Evolutionary conservation across 805 yeast genomes (phyloP).

Genomic region (Kodamaea kaohsiungensis): DNA sequence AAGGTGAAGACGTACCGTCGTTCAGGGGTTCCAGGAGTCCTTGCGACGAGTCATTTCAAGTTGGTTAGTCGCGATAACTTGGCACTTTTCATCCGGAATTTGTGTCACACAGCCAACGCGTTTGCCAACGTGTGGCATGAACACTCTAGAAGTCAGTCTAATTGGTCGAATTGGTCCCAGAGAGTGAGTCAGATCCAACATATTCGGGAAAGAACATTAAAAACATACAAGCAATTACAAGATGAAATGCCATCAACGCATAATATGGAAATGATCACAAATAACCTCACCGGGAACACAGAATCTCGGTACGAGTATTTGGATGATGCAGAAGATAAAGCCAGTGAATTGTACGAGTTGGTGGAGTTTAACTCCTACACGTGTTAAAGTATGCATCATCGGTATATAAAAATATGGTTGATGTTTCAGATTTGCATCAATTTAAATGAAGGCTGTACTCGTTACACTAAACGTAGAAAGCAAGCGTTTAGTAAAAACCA

Average conservation of each 20-base stretch:
- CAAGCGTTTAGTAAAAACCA: too few species aligned
- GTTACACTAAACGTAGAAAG: too few species aligned
- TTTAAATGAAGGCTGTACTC: too few species aligned
- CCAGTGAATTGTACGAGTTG: constrained; percentile 21
- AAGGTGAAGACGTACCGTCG: constrained; percentile 65
- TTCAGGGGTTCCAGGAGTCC: constrained; percentile 72
- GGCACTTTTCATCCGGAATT: constrained; percentile 64
- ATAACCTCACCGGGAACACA: neutral
- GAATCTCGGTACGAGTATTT: constrained; percentile 12
- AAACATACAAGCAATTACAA: constrained; percentile 25
- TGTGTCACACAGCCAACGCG: constrained; percentile 64
- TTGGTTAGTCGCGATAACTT: constrained; percentile 60
- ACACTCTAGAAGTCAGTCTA: constrained; percentile 36
- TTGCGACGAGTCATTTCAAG: constrained; percentile 76
- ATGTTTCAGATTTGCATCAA: too few species aligned
- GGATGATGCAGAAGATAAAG: constrained; percentile 1
- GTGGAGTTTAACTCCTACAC: constrained; percentile 34
- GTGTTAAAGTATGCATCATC: constrained; percentile 2
- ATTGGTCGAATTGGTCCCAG: constrained; percentile 66
- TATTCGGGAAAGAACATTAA: constrained; percentile 29
- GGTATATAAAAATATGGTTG: too few species aligned
- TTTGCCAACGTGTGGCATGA: constrained; percentile 78
- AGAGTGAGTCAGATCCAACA: constrained; percentile 55
- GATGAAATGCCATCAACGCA: constrained; percentile 22
- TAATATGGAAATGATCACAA: neutral